A percentile compares a stretch with the other conserved stretches of the same genome.
phyloP scores from a whole-genome alignment of 1,284 basidiomycete species.

The Trichosporon sp. region DNA sequence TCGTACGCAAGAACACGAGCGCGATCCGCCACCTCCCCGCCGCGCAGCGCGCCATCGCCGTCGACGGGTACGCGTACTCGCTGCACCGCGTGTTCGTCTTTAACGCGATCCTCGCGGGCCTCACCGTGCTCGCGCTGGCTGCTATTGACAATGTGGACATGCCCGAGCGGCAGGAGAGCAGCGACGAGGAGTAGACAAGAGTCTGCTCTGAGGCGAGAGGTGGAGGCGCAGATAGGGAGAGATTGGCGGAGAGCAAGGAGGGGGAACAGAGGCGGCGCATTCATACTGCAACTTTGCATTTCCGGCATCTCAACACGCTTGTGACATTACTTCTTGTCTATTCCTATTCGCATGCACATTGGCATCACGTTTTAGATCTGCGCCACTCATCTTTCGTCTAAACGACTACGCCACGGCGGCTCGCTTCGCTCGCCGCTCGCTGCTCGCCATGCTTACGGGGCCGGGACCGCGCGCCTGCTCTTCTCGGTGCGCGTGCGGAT shows the following conservation, averaged over 20 bases:
- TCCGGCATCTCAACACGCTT: background rate
- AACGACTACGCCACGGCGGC: no score
- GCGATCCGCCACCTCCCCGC: constrained; percentile 69
- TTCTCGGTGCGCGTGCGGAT: constrained; percentile 35
- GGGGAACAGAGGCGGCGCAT: background rate
- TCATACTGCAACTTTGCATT: background rate
- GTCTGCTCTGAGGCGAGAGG: background rate
- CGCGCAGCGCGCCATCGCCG: constrained; percentile 60
- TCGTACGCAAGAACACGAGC: constrained; percentile 69
- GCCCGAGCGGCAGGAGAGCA: constrained; percentile 14
- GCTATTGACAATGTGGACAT: constrained; percentile 35
- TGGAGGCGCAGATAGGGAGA: background rate
- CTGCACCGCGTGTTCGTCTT: constrained; percentile 79
- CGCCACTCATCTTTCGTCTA: background rate
- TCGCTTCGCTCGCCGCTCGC: no score
- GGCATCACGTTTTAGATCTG: background rate
- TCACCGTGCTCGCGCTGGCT: constrained; percentile 27
- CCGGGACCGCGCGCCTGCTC: background rate
- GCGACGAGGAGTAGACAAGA: background rate
- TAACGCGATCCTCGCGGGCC: constrained; percentile 54
- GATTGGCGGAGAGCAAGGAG: background rate
- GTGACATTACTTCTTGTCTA: background rate
- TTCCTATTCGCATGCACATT: background rate
- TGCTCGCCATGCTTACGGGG: background rate
- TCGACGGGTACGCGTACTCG: constrained; percentile 75